These are phyloP conservation scores for Boletellus ananas DNA, from an alignment of 768 basidiomycete genomes.

Conservation along the genomic window DNA sequence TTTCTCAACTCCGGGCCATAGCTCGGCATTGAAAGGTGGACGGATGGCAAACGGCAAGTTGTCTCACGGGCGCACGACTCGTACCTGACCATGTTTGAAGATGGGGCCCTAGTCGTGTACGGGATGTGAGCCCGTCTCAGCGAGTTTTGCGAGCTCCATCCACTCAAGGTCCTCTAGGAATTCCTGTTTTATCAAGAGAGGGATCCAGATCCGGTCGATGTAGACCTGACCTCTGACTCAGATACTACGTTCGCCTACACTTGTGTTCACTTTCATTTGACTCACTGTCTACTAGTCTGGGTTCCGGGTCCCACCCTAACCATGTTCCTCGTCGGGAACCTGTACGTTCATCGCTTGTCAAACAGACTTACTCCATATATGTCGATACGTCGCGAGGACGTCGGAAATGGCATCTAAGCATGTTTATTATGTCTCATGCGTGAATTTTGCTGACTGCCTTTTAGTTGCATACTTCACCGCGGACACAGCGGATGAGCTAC, in stretches of 20 bases:
- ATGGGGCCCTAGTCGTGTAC: constrained; percentile 78
- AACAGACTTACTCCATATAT: constrained; percentile 79
- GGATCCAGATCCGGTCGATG: constrained; percentile 47
- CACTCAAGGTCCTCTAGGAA: constrained; percentile 43
- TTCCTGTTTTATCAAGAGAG: constrained; percentile 76
- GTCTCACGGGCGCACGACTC: not conserved
- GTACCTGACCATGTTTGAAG: constrained; percentile 23
- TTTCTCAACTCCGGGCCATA: constrained; percentile 23
- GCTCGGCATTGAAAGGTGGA: constrained; percentile 81
- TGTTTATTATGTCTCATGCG: constrained; percentile 24
- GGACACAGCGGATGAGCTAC: constrained; percentile 53
- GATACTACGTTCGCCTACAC: constrained; percentile 41
- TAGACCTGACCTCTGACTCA: constrained; percentile 49
- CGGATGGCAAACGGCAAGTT: constrained; percentile 55
- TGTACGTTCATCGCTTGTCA: constrained; percentile 54
- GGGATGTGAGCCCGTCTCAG: constrained; percentile 50
- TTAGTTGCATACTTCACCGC: constrained; percentile 77
- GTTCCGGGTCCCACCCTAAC: constrained; percentile 28
- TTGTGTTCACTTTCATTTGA: not conserved
- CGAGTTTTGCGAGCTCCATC: not conserved
- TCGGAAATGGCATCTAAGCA: constrained; percentile 81
- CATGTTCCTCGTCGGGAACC: constrained; percentile 26
- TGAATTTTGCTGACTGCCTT: constrained; percentile 4
- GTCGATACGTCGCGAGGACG: constrained; percentile 63
- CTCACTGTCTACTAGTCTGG: constrained; percentile 23